A percentile compares a stretch with the other conserved stretches of the same genome.
These are phyloP conservation scores for Beauveria medogensis DNA, from an alignment of 2,329 filamentous ascomycete species.

Conservation along the genomic window DNA sequence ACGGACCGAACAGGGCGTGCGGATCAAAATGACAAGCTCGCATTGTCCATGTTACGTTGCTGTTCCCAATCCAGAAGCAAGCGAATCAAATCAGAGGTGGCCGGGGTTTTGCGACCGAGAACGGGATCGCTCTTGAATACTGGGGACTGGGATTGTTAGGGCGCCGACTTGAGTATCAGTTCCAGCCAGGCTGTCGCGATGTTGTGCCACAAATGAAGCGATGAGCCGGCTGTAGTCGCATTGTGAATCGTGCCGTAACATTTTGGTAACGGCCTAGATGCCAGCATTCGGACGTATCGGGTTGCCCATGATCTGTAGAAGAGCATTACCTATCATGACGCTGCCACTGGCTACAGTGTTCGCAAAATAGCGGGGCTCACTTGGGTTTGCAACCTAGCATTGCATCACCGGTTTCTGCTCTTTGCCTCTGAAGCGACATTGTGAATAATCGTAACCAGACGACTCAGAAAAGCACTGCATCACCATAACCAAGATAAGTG, in stretches of 20 bases:
- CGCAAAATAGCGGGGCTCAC: conserved; percentile 6
- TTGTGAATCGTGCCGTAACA: no score
- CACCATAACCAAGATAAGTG: not conserved
- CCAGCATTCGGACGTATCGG: not conserved
- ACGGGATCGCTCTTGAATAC: not conserved
- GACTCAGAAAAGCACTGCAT: not conserved
- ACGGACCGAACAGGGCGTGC: not conserved
- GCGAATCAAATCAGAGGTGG: not conserved
- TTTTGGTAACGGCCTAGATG: not conserved
- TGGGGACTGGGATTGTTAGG: not conserved
- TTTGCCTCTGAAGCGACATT: not conserved
- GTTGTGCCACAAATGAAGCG: not conserved
- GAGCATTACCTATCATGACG: conserved; percentile 4
- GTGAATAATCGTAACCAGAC: not conserved
- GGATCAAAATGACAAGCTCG: not conserved
- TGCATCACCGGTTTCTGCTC: not conserved
- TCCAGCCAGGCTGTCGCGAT: not conserved
- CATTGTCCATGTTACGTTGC: not conserved
- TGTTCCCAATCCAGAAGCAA: not conserved
- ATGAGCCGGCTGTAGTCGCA: not conserved
- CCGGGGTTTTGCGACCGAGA: not conserved
- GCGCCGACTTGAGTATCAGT: not conserved
- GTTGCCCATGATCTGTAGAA: not conserved
- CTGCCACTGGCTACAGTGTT: not conserved
- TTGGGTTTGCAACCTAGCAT: not conserved